Evolutionary conservation across 208 protist genomes (phyloP), one percentile per base, ranked within the genome.

Genomic region (Crithidia expoeki): DNA sequence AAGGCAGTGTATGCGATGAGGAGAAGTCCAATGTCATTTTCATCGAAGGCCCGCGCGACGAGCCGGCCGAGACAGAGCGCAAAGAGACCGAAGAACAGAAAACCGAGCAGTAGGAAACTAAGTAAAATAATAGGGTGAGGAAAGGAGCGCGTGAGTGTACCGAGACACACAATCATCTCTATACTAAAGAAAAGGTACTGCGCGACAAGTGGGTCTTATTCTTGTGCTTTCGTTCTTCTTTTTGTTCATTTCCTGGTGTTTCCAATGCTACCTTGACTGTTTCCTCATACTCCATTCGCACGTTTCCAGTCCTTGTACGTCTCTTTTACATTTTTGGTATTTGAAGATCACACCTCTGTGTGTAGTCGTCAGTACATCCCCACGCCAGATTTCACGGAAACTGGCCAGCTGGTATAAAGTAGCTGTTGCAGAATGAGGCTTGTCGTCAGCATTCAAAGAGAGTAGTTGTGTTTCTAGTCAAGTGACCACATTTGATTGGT

Each of bases 1-100:
- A 94, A 58, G 90, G 85, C 56, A 81, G 85, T 66, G 81, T 96
- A 6, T 96, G 92, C 74, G 80, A 85, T 4, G 87, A 96, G 75
- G 92, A 96, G 73, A 76, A 88, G 36, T 94, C 89, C 38, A 94
- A 94, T 75, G 86, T 96, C 62, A 86, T 96, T 59, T 96, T 96
- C 67, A 67, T 96, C 58, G 84, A 92, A 42, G 89, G 76, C 25
- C 85, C 88, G 2, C 71, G 71, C 34, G 71, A 76, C 46, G 71
- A 76, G 58, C 71, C 55, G 44, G 44, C 51, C 23, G 46, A 49
- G 34, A 67, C 25, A 38, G 69, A 70, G 49, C 34, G 62, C 1
- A 75, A 82, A 30, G 60, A 36, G 19, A 63, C 62, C 11, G 63
- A 79, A 30, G 62, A 70, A 59, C 55, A 58, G 57, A 73, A 58